These are phyloP conservation scores for Chaetomium globosum DNA, from an alignment of 2,329 filamentous ascomycete species.

Conservation along the genomic window DNA sequence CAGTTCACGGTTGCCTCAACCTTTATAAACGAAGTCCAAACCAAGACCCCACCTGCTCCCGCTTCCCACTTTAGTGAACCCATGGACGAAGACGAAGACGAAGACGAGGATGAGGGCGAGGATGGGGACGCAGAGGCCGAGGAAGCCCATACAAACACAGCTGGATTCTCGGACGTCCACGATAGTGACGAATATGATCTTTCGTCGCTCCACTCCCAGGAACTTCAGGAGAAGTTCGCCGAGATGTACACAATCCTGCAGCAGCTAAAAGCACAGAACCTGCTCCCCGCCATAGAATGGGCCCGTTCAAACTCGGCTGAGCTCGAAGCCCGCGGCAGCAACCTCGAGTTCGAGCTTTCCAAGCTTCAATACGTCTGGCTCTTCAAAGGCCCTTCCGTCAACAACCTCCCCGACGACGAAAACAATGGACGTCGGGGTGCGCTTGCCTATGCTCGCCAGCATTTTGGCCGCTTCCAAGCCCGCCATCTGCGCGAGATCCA, in stretches of 20 bases:
- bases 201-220: slow-evolving; percentile 62
- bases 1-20: slow-evolving; percentile 86
- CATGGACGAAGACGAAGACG: slow-evolving; percentile 37
- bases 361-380: slow-evolving; percentile 88
- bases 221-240: slow-evolving; percentile 78
- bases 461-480: slow-evolving; percentile 73
- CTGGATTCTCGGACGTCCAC: slow-evolving; percentile 29
- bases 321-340: slow-evolving; percentile 81
- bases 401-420: slow-evolving; percentile 58
- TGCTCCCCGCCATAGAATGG: slow-evolving; percentile 86
- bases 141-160: slow-evolving; percentile 37
- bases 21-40: slow-evolving; percentile 73
- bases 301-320: slow-evolving; percentile 69
- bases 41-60: slow-evolving; percentile 35
- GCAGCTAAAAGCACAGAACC: slow-evolving; percentile 72
- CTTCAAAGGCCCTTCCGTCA: slow-evolving; percentile 65
- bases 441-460: slow-evolving; percentile 71
- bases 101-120: slow-evolving; percentile 35
- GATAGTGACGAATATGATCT: slow-evolving; percentile 51
- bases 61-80: slow-evolving; percentile 26
- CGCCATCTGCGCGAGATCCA: slow-evolving; percentile 80
- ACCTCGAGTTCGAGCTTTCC: slow-evolving; percentile 92
- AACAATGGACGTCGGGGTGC: slow-evolving; percentile 64
- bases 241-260: slow-evolving; percentile 90
- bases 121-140: slow-evolving; percentile 32